Percentiles rank a stretch among this genome's conserved stretches.
phyloP scores from a whole-genome alignment of 192 early-diverging fungal species.

The Mortierella claussenii region DNA sequence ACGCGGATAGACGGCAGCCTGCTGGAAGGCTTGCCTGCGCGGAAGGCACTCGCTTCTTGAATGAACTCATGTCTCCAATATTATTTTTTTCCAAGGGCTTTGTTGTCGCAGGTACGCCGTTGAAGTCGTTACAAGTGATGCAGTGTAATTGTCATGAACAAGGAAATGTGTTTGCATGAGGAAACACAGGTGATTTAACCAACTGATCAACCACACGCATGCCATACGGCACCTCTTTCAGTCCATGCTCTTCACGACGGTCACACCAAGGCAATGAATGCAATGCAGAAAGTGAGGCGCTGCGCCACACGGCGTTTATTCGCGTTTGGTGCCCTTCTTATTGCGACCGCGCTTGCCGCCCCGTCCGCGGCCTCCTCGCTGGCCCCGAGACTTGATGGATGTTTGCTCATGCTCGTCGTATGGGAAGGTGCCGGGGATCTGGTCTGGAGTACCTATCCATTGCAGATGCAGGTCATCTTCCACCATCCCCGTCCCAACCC shows the following conservation, averaged over 20 bases:
- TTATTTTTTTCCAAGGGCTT: too few species aligned
- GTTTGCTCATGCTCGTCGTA: conserved; percentile 13
- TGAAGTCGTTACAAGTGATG: neutral
- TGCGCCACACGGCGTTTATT: neutral
- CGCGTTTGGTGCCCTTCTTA: conserved; percentile 1
- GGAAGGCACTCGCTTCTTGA: conserved; percentile 66
- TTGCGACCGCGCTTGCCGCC: conserved; percentile 4
- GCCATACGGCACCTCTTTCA: too few species aligned
- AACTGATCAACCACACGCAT: neutral
- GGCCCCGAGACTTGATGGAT: neutral
- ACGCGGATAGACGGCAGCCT: conserved; percentile 79
- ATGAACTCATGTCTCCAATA: conserved; percentile 43
- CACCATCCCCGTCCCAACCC: neutral
- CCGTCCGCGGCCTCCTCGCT: conserved; percentile 4
- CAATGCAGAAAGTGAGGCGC: neutral
- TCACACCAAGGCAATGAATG: too few species aligned
- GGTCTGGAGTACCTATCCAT: conserved; percentile 46
- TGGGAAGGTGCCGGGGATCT: conserved; percentile 44
- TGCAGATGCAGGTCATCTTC: conserved; percentile 36
- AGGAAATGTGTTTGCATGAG: too few species aligned
- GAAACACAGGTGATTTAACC: neutral
- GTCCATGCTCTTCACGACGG: too few species aligned
- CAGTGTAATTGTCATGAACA: neutral
- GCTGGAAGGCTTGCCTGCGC: conserved; percentile 70
- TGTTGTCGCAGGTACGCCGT: too few species aligned